These are phyloP conservation scores for Coniochaeta prunicola DNA, from an alignment of 2,329 filamentous ascomycete species.

Conservation along the genomic window DNA sequence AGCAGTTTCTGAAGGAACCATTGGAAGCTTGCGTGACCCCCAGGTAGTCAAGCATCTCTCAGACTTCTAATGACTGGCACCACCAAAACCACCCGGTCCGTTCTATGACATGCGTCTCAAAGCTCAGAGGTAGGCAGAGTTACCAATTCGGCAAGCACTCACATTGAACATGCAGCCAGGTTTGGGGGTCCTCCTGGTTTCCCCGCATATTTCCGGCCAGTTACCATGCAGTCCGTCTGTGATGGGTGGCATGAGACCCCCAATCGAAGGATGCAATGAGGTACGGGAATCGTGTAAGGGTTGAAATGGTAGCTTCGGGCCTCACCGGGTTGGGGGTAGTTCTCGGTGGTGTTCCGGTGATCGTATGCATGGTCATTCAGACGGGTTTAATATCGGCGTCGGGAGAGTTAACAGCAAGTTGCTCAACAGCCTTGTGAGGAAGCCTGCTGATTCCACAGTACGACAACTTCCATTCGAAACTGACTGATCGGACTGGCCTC, in stretches of 20 bases:
- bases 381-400: no score
- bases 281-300: not conserved
- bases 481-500: no score
- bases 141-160: not conserved
- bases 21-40: not conserved
- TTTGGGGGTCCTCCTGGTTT: not conserved
- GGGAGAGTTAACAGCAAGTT: no score
- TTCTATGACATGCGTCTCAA: not conserved
- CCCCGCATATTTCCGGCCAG: not conserved
- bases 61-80: not conserved
- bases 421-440: no score
- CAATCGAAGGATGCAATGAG: not conserved
- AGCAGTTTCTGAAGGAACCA: not conserved
- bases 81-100: not conserved
- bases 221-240: not conserved
- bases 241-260: not conserved
- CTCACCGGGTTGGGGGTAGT: not conserved
- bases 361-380: not conserved
- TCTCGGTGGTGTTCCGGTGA: not conserved
- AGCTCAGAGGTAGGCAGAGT: not conserved
- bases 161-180: not conserved
- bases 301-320: not conserved
- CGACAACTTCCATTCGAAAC: no score
- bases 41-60: not conserved
- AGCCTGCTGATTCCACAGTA: no score